Conservation (phyloP, 352 stramenopile species). For the Globisporangium recalcitrans region DNA sequence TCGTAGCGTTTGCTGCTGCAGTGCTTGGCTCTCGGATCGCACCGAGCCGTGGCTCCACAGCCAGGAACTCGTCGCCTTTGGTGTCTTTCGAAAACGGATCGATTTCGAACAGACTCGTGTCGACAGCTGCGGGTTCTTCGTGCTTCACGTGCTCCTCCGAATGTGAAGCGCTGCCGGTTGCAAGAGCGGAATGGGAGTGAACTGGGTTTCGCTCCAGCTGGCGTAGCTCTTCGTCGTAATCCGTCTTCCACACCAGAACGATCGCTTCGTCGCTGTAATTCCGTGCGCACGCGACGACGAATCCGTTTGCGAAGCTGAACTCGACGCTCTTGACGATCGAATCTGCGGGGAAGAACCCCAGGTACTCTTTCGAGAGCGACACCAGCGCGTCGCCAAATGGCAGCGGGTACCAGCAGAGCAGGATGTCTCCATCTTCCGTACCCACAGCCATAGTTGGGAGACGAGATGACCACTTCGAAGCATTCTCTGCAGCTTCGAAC, state of each 20-base stretch:
- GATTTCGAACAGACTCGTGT: conserved; percentile 11
- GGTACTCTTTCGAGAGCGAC: conserved; percentile 55
- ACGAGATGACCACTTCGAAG: conserved; percentile 32
- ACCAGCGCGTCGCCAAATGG: conserved; percentile 24
- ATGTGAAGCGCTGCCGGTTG: neutral
- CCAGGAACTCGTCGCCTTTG: conserved; percentile 56
- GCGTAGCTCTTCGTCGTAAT: conserved; percentile 64
- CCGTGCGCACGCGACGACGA: conserved; percentile 42
- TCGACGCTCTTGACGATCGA: conserved; percentile 36
- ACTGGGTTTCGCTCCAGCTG: conserved; percentile 24
- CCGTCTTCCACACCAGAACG: conserved; percentile 67
- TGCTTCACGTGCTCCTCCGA: neutral
- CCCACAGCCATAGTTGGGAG: conserved; percentile 45
- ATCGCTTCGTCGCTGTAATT: conserved; percentile 30
- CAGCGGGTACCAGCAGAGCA: conserved; percentile 71
- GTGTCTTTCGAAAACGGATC: conserved; percentile 5
- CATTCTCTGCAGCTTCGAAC: neutral
- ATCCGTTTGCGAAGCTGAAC: conserved; percentile 54
- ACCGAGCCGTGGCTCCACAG: conserved; percentile 59
- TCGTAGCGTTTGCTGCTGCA: neutral
- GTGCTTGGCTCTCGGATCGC: conserved; percentile 43
- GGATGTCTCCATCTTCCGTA: conserved; percentile 44
- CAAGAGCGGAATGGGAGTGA: neutral
- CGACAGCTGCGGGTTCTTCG: neutral
- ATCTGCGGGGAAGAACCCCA: conserved; percentile 35